phyloP scores from a whole-genome alignment of 306 rosid species.

The Cucurbita maxima region DNA sequence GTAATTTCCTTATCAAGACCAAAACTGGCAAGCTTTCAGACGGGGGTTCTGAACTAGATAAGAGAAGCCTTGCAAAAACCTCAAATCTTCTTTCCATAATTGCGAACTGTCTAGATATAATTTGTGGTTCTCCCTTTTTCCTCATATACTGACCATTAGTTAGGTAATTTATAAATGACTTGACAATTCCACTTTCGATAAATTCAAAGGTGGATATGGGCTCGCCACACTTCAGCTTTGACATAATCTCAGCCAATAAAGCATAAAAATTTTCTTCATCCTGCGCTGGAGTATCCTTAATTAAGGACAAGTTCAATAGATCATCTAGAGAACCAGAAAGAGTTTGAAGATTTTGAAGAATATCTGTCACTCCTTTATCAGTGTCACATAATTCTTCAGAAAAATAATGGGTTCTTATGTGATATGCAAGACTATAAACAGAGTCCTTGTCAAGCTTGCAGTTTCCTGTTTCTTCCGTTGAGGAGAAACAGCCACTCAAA shows the following conservation, averaged over 20 bases:
- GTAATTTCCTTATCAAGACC: slow-evolving; percentile 49
- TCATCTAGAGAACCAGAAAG: slow-evolving; percentile 39
- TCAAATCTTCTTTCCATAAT: slow-evolving; percentile 65
- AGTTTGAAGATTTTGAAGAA: slow-evolving; percentile 60
- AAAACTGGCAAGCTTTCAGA: slow-evolving; percentile 37
- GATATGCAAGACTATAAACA: slow-evolving; percentile 58
- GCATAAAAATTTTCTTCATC: slow-evolving; percentile 38
- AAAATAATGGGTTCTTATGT: slow-evolving; percentile 43
- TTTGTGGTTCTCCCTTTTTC: slow-evolving; percentile 21
- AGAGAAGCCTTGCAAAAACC: slow-evolving; percentile 50
- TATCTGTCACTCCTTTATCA: slow-evolving; percentile 56
- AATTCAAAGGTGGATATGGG: slow-evolving; percentile 94
- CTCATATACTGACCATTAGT: slow-evolving; percentile 43
- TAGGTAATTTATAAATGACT: slow-evolving; percentile 55
- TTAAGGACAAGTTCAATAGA: slow-evolving; percentile 22
- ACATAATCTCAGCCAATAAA: slow-evolving; percentile 48
- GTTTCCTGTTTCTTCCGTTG: slow-evolving; percentile 33
- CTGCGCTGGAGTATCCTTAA: slow-evolving; percentile 23
- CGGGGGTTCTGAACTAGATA: slow-evolving; percentile 26
- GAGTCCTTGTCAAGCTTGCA: slow-evolving; percentile 82
- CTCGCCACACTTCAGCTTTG: slow-evolving; percentile 58
- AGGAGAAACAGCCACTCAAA: slow-evolving; percentile 32
- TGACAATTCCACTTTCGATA: slow-evolving; percentile 80
- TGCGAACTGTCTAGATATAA: slow-evolving; percentile 18
- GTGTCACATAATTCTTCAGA: slow-evolving; percentile 53